Evolutionary conservation across 768 basidiomycete genomes (phyloP).

Genomic region (Lactifluus echinatus): DNA sequence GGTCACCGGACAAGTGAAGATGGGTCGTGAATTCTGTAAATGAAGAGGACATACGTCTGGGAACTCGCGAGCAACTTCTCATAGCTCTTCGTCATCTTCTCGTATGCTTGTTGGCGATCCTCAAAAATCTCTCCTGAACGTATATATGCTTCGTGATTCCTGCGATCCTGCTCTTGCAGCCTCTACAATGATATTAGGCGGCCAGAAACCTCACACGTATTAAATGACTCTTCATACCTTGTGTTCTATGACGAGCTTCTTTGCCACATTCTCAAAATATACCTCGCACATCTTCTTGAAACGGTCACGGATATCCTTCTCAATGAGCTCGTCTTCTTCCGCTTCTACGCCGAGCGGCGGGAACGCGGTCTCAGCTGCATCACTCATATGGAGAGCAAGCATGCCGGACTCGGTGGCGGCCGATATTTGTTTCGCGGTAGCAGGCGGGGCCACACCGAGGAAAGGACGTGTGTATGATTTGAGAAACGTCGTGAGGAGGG

Average conservation of each 20-base stretch:
- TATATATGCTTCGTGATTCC: constrained; percentile 98
- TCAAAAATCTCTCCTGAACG: constrained; percentile 99
- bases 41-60: constrained; percentile 52
- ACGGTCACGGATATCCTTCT: constrained; percentile 76
- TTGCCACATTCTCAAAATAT: constrained; percentile 87
- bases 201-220: neutral
- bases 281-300: constrained; percentile 90
- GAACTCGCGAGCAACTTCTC: constrained; percentile 86
- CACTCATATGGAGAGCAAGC: constrained; percentile 33
- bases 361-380: constrained; percentile 31
- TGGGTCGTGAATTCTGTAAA: neutral
- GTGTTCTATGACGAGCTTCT: constrained; percentile 87
- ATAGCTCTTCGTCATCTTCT: constrained; percentile 95
- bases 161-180: constrained; percentile 91
- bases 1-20: neutral
- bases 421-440: constrained; percentile 50
- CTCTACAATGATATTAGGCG: constrained; percentile 40
- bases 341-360: constrained; percentile 24
- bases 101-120: constrained; percentile 96
- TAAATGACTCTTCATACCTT: constrained; percentile 42
- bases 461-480: constrained; percentile 87
- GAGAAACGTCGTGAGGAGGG: constrained; percentile 84
- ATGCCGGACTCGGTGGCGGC: constrained; percentile 46
- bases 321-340: constrained; percentile 70
- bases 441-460: constrained; percentile 60